Evolutionary conservation across 305 asterid species (phyloP).

Genomic region (Salvia sclarea): DNA sequence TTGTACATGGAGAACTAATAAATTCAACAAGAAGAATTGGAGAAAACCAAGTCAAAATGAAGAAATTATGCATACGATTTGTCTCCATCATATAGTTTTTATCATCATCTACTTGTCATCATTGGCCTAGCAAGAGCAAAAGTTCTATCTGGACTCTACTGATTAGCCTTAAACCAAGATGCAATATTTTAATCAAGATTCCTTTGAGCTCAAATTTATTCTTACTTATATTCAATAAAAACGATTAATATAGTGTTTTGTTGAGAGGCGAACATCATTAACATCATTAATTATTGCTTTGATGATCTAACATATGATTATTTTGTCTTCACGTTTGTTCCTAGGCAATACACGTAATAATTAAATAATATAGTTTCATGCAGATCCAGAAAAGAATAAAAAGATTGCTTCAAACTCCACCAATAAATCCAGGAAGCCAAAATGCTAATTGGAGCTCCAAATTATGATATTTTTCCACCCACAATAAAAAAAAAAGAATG

Average conservation of each 20-base stretch:
- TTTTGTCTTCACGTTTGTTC: conserved; percentile 29
- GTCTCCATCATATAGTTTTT: conserved; percentile 32
- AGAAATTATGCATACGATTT: conserved; percentile 14
- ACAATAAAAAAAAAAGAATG: background rate
- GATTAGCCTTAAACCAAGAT: conserved; percentile 10
- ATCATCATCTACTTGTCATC: conserved; percentile 45
- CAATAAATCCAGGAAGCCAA: conserved; percentile 27
- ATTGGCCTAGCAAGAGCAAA: conserved; percentile 33
- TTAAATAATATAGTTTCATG: conserved; percentile 2
- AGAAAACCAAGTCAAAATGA: conserved; percentile 26
- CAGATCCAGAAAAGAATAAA: conserved; percentile 35
- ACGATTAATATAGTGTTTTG: conserved; percentile 17
- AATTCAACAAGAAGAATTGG: no score
- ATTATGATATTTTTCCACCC: background rate
- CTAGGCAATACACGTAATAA: conserved; percentile 5
- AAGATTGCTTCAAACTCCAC: conserved; percentile 13
- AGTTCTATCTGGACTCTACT: conserved; percentile 3
- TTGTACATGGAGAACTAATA: no score
- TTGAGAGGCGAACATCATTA: conserved; percentile 34
- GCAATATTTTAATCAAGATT: conserved; percentile 28
- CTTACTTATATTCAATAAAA: background rate
- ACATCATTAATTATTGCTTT: conserved; percentile 13
- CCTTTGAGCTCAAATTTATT: conserved; percentile 14
- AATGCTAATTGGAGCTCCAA: conserved; percentile 12
- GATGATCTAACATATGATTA: conserved; percentile 23